These are phyloP conservation scores for Penicillium sp. DNA, from an alignment of 2,329 filamentous ascomycete species.

Conservation along the genomic window DNA sequence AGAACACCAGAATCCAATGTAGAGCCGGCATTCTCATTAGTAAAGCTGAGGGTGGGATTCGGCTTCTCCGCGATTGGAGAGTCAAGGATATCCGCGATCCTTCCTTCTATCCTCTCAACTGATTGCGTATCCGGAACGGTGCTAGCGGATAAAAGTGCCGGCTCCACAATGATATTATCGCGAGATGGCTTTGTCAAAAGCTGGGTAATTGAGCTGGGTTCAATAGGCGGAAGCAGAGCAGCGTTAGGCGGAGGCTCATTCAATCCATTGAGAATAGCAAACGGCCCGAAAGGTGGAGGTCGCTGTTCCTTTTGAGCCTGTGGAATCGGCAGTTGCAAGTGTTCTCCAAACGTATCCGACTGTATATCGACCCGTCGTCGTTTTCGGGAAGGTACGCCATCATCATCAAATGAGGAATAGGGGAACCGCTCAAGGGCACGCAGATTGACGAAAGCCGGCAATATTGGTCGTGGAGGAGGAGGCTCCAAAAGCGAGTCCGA, in stretches of 20 bases:
- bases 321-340: constrained; percentile 54
- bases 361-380: constrained; percentile 50
- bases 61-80: constrained; percentile 31
- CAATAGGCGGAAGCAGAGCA: constrained; percentile 65
- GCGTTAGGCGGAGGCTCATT: constrained; percentile 68
- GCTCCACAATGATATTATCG: constrained; percentile 31
- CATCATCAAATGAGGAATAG: constrained; percentile 47
- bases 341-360: constrained; percentile 47
- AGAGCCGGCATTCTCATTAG: constrained; percentile 10
- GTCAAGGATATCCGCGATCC: constrained; percentile 42
- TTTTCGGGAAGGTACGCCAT: constrained; percentile 45
- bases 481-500: constrained; percentile 41
- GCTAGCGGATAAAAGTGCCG: constrained; percentile 25
- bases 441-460: constrained; percentile 54
- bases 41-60: constrained; percentile 21
- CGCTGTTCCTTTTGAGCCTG: constrained; percentile 52
- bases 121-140: constrained; percentile 28
- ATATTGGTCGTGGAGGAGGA: constrained; percentile 45
- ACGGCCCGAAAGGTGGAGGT: constrained; percentile 49
- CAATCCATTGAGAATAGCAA: constrained; percentile 61
- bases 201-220: constrained; percentile 50
- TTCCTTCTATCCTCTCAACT: constrained; percentile 38
- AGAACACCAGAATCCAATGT: constrained; percentile 18
- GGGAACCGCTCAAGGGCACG: constrained; percentile 51
- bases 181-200: constrained; percentile 43